Evolutionary conservation across 768 basidiomycete species (phyloP), one percentile per base, ranked within the genome.

Genomic region (Phylloporus sp.): DNA sequence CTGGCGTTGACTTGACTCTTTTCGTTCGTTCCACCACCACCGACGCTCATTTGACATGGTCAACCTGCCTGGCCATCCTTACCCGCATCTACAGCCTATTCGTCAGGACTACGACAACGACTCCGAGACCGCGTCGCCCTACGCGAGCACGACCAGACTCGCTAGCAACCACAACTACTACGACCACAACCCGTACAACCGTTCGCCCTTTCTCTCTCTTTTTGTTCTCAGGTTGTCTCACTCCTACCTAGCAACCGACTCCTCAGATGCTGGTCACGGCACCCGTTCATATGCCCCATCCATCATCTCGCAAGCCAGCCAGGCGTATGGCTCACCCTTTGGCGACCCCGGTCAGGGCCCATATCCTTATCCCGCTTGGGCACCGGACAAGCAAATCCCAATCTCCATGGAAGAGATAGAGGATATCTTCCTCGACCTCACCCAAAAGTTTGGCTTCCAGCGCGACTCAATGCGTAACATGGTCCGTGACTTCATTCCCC

Each of bases 381-480:
- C 88, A 24, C 78, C 87, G 28, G 91, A 95, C 58, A 86, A 88
- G 47, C 88, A 93, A 66, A 94, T 97, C 56, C 97, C 97, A 55
- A 88, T 99, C 68, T 94, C 93, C 35, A 93, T 88, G 56, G 97
- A 99, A 69, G 95, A 97, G 71, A 97, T 98, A 51, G 97, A 97
- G 70, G 97, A 98, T 69, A 95, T 99, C 57, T 92, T 98, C 67
- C 86, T 97, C 62, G 97, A 99, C 72, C 82, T 99, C 54, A 86
- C 93, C 38, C 93, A 97, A 75, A 99, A 99, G 73, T 99, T 99
- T 68, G 97, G 97, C 50, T 99, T 99, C 71, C 97, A 95, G 73
- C 80, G 87, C 39, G 93, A 95, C 68, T 92, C 89, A 11, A 94
- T 93, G 91, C 83, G 93, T 43, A 98, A 93, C 76, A 95, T 90